A percentile compares a stretch with the other conserved stretches of the same genome.
Evolutionary conservation across 23 red algal genomes (phyloP).

Genomic region (Gracilariopsis chorda): DNA sequence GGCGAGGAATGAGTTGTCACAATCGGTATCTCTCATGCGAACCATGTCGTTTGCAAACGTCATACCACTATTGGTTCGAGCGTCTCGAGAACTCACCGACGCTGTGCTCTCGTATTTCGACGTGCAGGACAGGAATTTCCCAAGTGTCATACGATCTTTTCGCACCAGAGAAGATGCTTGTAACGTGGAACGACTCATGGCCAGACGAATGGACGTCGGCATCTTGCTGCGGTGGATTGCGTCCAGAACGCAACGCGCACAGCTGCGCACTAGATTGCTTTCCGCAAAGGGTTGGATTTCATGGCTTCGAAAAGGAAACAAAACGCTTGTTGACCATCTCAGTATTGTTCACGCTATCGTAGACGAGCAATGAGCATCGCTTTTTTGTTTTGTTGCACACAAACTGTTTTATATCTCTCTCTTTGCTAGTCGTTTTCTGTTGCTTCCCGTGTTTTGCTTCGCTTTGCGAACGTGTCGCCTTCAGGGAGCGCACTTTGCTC

Average conservation of each 20-base stretch:
- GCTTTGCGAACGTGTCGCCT: no score
- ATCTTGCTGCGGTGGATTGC: conserved; percentile 34
- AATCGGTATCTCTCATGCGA: conserved; percentile 34
- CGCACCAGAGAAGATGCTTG: conserved; percentile 30
- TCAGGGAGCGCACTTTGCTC: no score
- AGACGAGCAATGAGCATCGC: background rate
- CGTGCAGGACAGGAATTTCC: conserved; percentile 36
- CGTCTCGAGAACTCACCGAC: conserved; percentile 8
- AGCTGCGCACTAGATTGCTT: conserved; percentile 7
- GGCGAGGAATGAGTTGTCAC: conserved; percentile 1
- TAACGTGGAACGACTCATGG: conserved; percentile 49
- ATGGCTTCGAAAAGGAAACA: conserved; percentile 8
- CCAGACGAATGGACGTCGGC: conserved; percentile 26
- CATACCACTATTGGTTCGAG: conserved; percentile 44
- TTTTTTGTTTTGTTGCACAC: no score
- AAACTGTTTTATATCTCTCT: no score
- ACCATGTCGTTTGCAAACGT: conserved; percentile 11
- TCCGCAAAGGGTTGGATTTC: conserved; percentile 4
- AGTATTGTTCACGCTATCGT: conserved; percentile 4
- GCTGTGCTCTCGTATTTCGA: conserved; percentile 29
- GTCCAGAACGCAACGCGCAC: background rate
- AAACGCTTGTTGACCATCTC: background rate
- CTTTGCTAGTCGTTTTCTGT: no score
- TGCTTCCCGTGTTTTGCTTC: no score
- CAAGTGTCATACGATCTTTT: conserved; percentile 1